These are phyloP conservation scores for Massariosphaeria phaeospora DNA, from an alignment of 495 filamentous ascomycete genomes.

Conservation along the genomic window DNA sequence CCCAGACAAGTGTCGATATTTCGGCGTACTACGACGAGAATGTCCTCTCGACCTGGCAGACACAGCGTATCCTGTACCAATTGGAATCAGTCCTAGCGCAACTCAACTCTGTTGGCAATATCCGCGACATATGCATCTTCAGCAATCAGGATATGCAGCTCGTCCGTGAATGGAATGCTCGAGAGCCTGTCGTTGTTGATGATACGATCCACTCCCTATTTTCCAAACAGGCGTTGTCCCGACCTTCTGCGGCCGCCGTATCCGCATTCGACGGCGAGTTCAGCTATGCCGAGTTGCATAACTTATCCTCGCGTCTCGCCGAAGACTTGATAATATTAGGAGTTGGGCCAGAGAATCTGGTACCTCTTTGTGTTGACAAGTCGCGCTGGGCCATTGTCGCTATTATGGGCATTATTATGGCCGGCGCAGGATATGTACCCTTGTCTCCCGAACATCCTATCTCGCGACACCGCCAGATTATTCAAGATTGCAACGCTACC, in stretches of 20 bases:
- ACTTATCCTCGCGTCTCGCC: constrained; percentile 38
- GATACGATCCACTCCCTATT: constrained; percentile 52
- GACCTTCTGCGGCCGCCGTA: constrained; percentile 17
- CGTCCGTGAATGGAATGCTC: constrained; percentile 17
- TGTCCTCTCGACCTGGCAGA: constrained; percentile 19
- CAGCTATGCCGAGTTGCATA: constrained; percentile 40
- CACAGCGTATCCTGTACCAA: constrained; percentile 26
- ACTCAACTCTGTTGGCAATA: constrained; percentile 13
- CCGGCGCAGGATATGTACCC: constrained; percentile 53
- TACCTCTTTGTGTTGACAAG: constrained; percentile 55
- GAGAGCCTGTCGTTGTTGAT: constrained; percentile 37
- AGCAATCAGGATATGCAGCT: constrained; percentile 21
- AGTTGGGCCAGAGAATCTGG: constrained; percentile 41
- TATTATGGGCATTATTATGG: constrained; percentile 51
- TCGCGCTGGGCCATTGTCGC: constrained; percentile 50
- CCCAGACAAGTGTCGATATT: constrained; percentile 15
- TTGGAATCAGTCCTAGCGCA: constrained; percentile 20
- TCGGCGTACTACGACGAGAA: constrained; percentile 26
- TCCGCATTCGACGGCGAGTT: constrained; percentile 38
- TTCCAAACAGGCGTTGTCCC: constrained; percentile 36
- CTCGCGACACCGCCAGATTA: constrained; percentile 45
- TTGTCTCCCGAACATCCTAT: constrained; percentile 55
- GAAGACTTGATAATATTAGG: constrained; percentile 34
- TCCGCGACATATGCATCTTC: constrained; percentile 24
- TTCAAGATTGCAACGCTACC: constrained; percentile 43